Conservation (phyloP, 345 rosid genomes). For the Aurinia saxatilis region DNA sequence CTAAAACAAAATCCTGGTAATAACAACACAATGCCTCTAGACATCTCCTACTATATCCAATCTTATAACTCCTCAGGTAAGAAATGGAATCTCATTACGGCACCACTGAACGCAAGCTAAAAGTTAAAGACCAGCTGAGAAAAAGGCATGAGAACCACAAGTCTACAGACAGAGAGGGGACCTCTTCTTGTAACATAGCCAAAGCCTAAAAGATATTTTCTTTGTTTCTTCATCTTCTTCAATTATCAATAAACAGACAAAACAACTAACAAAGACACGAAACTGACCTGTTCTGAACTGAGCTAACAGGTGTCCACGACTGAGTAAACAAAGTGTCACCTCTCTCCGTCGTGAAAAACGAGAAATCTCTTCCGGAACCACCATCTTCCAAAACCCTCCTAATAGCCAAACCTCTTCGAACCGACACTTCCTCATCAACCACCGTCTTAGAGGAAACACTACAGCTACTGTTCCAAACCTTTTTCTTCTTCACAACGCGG, state of each 20-base stretch:
- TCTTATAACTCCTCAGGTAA: not conserved
- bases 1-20: not conserved
- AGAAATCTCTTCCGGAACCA: slow-evolving; percentile 34
- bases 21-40: not conserved
- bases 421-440: slow-evolving; percentile 49
- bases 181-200: slow-evolving; percentile 2
- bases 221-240: not conserved
- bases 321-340: slow-evolving; percentile 63
- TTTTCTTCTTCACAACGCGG: too few relatives aligned
- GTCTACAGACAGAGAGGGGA: slow-evolving; percentile 13
- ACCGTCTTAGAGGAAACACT: slow-evolving; percentile 5
- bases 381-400: slow-evolving; percentile 45
- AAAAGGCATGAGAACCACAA: slow-evolving; percentile 15
- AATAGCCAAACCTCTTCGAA: slow-evolving; percentile 50
- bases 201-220: not conserved
- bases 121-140: slow-evolving; percentile 33
- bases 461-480: not conserved
- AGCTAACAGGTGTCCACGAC: slow-evolving; percentile 55
- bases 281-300: slow-evolving; percentile 43
- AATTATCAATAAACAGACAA: slow-evolving; percentile 1
- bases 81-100: not conserved
- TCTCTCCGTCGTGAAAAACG: slow-evolving; percentile 35
- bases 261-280: not conserved
- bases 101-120: not conserved
- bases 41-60: too few relatives aligned